Percentiles rank a stretch among this genome's conserved stretches.
These are phyloP conservation scores for Cicer yamashitae DNA, from an alignment of 306 rosid genomes.

Conservation along the genomic window DNA sequence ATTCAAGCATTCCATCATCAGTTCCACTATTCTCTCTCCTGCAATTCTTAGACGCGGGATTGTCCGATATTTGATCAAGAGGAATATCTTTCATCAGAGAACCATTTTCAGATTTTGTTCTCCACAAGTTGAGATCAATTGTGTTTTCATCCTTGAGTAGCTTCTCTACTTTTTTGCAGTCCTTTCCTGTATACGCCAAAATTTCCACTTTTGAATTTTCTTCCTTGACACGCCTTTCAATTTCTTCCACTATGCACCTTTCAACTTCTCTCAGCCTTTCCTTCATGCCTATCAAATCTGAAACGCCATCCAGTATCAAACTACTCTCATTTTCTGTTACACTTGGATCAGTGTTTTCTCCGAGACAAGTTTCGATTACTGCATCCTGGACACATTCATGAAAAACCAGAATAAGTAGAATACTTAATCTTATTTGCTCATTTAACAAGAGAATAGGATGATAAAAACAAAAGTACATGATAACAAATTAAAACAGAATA, in stretches of 20 bases:
- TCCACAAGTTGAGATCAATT: constrained; percentile 43
- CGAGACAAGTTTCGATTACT: constrained; percentile 45
- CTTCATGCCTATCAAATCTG: constrained; percentile 71
- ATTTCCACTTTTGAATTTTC: constrained; percentile 42
- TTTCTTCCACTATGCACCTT: constrained; percentile 63
- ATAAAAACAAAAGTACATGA: constrained; percentile 4
- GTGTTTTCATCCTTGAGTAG: constrained; percentile 42
- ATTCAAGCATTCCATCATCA: constrained; percentile 86
- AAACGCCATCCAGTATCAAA: constrained; percentile 56
- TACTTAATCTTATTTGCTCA: constrained; percentile 14
- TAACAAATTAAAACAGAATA: constrained; percentile 30
- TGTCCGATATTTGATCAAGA: constrained; percentile 81
- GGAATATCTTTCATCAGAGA: constrained; percentile 86
- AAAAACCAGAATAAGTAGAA: constrained; percentile 43
- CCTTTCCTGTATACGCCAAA: constrained; percentile 31
- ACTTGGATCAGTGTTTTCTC: constrained; percentile 49
- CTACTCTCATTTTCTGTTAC: constrained; percentile 41
- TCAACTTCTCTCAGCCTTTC: constrained; percentile 66
- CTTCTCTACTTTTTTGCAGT: constrained; percentile 48
- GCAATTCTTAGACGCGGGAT: constrained; percentile 57
- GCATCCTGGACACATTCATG: constrained; percentile 58
- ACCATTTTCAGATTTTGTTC: constrained; percentile 60
- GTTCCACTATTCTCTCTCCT: constrained; percentile 60
- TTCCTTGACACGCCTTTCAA: constrained; percentile 53
- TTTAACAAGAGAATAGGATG: constrained; percentile 21